Percentiles rank a stretch among this genome's conserved stretches.
Evolutionary conservation across 1,284 basidiomycete genomes (phyloP).

Genomic region (Leucoagaricus sp.): DNA sequence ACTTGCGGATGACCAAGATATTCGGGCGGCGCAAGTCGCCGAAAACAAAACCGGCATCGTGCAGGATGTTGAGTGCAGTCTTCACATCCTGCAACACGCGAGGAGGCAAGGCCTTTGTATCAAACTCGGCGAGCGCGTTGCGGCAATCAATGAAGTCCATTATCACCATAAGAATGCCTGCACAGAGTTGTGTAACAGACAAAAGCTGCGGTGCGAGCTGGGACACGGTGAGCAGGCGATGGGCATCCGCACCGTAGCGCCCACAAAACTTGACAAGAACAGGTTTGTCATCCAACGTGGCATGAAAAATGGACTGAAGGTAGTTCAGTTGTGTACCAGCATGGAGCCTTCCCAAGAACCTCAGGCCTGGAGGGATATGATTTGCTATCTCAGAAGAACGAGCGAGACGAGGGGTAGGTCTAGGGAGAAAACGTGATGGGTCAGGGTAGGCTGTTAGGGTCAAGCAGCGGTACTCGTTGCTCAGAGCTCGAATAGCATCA

Average conservation of each 20-base stretch:
- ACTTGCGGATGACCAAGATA: constrained; percentile 11
- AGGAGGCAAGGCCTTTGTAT: neutral
- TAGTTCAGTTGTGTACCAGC: neutral
- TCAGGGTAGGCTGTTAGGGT: too few relatives aligned
- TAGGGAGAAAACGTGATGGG: too few relatives aligned
- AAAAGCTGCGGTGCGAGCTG: constrained; percentile 10
- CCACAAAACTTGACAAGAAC: constrained; percentile 15
- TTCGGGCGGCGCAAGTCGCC: constrained; percentile 17
- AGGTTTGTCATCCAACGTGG: neutral
- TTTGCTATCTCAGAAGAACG: neutral
- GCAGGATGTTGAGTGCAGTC: constrained; percentile 7
- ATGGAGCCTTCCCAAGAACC: neutral
- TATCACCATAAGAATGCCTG: constrained; percentile 13
- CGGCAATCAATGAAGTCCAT: constrained; percentile 12
- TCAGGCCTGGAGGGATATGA: neutral
- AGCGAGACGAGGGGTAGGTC: neutral
- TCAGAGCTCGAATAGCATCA: too few relatives aligned
- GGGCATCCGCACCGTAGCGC: constrained; percentile 7
- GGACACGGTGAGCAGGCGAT: constrained; percentile 5
- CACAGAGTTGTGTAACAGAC: neutral
- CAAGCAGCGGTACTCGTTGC: too few relatives aligned
- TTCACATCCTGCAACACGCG: neutral
- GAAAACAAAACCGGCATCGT: constrained; percentile 11
- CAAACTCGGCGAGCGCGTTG: neutral
- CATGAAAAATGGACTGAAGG: neutral